Evolutionary conservation across 495 filamentous ascomycete genomes (phyloP), one percentile per base, ranked within the genome.

Genomic region (Penicillium macrosclerotiorum): DNA sequence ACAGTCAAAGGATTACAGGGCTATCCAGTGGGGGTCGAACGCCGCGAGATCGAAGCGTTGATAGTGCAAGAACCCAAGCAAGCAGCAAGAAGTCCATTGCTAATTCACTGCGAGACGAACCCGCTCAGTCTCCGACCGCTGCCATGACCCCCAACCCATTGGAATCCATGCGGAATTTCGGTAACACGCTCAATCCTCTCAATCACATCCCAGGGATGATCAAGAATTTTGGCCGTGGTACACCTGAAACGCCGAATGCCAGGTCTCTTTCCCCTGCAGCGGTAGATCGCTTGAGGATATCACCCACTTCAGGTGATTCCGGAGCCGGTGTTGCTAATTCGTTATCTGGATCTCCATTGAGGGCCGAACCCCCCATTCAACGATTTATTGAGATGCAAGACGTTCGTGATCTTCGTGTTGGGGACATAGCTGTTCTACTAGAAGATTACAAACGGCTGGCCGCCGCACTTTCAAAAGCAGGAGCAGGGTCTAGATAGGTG

Each of bases 371-470:
- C 18, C 89, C 90, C 0, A 83, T 85, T 47, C 77, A 83, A 62
- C 78, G 86, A 37, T 96, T 96, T 66, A 75, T 96, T 63, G 88
- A 92, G 38, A 65, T 85, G 26, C 76, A 86, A 57, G 83, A 87
- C 64, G 85, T 83, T 6, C 78, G 78, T 5, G 91, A 97, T 42
- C 66, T 99, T 33, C 84, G 75, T 42, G 64, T 97, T 35, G 83
- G 83, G 14, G 93, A 99, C 56, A 83, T 96, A 30, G 68, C 87
- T 29, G 82, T 88, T 45, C 59, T 99, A 48, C 67, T 99, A 40
- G 80, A 80, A 54, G 93, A 96, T 65, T 99, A 97, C 63, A 84
- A 90, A 50, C 72, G 91, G 37, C 68, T 99, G 9, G 89, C 88
- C 3, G 51, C 63, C 27, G 52, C 49, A 8, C 37, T 75, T 5